Base-by-base conservation (phyloP, 1,284 basidiomycete species). In the Pterulicium gracile region DNA sequence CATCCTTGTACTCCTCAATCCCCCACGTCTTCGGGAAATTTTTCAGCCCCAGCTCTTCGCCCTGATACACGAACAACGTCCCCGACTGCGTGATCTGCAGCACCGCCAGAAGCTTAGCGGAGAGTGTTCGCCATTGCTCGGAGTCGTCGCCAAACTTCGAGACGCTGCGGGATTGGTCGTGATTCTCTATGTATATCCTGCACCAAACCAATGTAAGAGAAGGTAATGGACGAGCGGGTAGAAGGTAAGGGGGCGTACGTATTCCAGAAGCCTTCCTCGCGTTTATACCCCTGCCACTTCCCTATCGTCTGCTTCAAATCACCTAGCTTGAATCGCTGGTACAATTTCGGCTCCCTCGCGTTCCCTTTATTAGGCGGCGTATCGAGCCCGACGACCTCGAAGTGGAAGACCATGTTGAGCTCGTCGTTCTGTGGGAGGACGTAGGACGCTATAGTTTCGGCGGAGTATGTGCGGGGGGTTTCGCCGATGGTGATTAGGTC, bases 41-140 rank as follows among this genome's bases (percentile, higher is more conserved):
- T 61, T 69, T 73, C 62, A 82, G 67, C 0, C 76, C 85, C 0
- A 88, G 70, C 55, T 86, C 82, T 61, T 86, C 67, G 2, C 87
- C 83, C 62, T 88, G 81, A 59, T 79, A 87, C 12, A 89, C 65
- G 58, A 77, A 88, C 51, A 81, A 60, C 10, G 85, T 85, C 2
- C 85, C 86, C 1, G 70, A 66, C 44, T 79, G 72, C 0, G 77
- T 73, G 27, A 73, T 64, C 53, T 85, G 71, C 44, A 85, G 60
- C 19, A 83, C 63, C 0, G 79, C 74, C 17, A 88, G 61, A 58
- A 87, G 61, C 57, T 86, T 85, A 5, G 76, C 81, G 1, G 77
- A 77, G 4, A 66, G 55, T 1, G 61, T 59, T 3, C 81, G 71
- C 66, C 73, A 75, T 53, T 72, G 61, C 0, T 71, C 67, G 0